Evolutionary conservation across 257 asterid species (phyloP).

Genomic region (Parsonsia alboflavescens): DNA sequence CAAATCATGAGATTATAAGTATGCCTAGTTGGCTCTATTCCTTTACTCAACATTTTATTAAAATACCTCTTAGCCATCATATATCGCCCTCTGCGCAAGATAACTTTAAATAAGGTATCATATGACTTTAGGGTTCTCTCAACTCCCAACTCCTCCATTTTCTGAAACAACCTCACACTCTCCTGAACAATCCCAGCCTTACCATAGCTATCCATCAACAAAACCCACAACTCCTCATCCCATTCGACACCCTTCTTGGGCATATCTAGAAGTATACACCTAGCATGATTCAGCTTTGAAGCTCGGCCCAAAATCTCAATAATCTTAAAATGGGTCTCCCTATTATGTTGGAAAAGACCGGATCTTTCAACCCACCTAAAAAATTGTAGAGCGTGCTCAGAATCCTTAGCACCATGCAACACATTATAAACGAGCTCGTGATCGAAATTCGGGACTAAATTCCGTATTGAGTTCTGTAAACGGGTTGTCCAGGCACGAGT

Average conservation of each 20-base stretch:
- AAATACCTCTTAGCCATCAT: conserved; percentile 87
- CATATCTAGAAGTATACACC: conserved; percentile 85
- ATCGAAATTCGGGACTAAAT: conserved; percentile 62
- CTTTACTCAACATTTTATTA: conserved; percentile 74
- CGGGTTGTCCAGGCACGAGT: conserved; percentile 91
- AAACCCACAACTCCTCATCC: conserved; percentile 92
- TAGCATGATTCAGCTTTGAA: conserved; percentile 73
- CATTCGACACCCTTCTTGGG: conserved; percentile 71
- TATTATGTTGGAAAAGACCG: conserved; percentile 49
- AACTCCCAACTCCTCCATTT: conserved; percentile 78
- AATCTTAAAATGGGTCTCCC: conserved; percentile 67
- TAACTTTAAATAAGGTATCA: conserved; percentile 68
- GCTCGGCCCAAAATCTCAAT: conserved; percentile 74
- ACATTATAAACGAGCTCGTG: conserved; percentile 79
- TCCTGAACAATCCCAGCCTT: conserved; percentile 87
- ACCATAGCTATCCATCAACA: conserved; percentile 78
- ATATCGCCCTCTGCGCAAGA: conserved; percentile 66
- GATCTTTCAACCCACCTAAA: conserved; percentile 92
- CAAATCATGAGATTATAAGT: conserved; percentile 73
- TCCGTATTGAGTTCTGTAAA: conserved; percentile 74
- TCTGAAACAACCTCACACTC: conserved; percentile 78
- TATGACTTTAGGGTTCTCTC: conserved; percentile 56
- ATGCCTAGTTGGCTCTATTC: conserved; percentile 73
- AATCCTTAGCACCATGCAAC: conserved; percentile 49
- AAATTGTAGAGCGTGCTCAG: conserved; percentile 94